Evolutionary conservation across 1,284 basidiomycete species (phyloP).

Genomic region (Ceratorhiza oryzae-sativae): DNA sequence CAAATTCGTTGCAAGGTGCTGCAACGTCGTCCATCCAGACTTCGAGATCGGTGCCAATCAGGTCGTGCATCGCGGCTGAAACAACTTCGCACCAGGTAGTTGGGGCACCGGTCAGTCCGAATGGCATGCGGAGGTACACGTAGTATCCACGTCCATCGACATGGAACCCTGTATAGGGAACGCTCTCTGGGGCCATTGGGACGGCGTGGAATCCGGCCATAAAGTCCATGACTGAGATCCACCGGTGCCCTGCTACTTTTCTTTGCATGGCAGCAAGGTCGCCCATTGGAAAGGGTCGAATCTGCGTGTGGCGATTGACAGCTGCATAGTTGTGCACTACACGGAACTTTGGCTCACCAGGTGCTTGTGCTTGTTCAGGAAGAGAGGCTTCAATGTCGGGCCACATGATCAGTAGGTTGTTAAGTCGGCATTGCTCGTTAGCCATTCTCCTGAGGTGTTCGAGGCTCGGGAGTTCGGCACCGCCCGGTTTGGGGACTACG

Average conservation of each 20-base stretch:
- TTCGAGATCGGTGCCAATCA: slow-evolving; percentile 34
- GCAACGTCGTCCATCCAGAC: slow-evolving; percentile 42
- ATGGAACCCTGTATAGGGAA: slow-evolving; percentile 40
- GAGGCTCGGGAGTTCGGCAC: slow-evolving; percentile 7
- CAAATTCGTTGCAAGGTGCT: slow-evolving; percentile 25
- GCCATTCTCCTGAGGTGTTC: slow-evolving; percentile 36
- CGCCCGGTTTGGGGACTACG: slow-evolving; percentile 14
- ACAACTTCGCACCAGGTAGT: slow-evolving; percentile 39
- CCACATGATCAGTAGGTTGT: slow-evolving; percentile 8
- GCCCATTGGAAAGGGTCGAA: slow-evolving; percentile 39
- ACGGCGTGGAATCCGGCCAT: slow-evolving; percentile 39
- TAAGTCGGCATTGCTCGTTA: slow-evolving; percentile 12
- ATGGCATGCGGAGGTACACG: slow-evolving; percentile 40
- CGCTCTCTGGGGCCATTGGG: slow-evolving; percentile 21
- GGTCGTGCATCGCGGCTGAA: slow-evolving; percentile 31
- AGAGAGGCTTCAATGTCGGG: background rate
- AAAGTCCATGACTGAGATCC: slow-evolving; percentile 38
- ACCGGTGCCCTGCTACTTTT: slow-evolving; percentile 38
- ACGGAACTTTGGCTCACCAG: slow-evolving; percentile 41
- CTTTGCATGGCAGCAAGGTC: slow-evolving; percentile 32
- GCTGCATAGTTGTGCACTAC: slow-evolving; percentile 43
- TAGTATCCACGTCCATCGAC: slow-evolving; percentile 42
- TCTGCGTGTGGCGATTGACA: slow-evolving; percentile 44
- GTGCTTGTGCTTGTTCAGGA: background rate
- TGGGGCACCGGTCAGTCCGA: slow-evolving; percentile 41